phyloP scores from a whole-genome alignment of 2,329 filamentous ascomycete species.

The Aspergillus aculeatinus region DNA sequence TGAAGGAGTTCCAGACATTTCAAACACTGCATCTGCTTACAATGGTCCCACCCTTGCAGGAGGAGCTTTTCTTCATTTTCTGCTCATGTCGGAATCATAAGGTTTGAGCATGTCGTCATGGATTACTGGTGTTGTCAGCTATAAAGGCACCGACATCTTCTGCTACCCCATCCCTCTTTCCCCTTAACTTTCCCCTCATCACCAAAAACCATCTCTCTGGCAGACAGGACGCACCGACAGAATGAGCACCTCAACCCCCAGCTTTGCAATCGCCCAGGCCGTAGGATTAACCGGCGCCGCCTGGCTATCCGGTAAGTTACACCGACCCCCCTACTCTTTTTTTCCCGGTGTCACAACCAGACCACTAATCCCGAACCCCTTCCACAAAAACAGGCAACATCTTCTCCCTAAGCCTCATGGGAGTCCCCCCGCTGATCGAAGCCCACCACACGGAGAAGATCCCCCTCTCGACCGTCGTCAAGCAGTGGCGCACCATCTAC shows the following conservation, averaged over 20 bases:
- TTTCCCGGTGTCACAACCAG: background rate
- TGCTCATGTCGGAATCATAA: background rate
- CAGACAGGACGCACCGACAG: background rate
- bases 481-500: conserved; percentile 23
- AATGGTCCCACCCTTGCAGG: background rate
- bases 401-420: conserved; percentile 23
- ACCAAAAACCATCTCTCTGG: background rate
- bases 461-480: conserved; percentile 12
- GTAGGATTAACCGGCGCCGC: conserved; percentile 30
- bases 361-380: background rate
- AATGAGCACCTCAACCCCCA: conserved; percentile 22
- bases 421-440: conserved; percentile 27
- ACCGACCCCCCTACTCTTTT: background rate
- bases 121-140: background rate
- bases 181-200: too few species aligned
- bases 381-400: conserved; percentile 26
- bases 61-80: background rate
- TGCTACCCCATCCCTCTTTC: background rate
- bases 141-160: background rate
- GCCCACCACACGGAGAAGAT: conserved; percentile 14
- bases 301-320: conserved; percentile 30
- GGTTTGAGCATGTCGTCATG: background rate
- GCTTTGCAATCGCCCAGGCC: conserved; percentile 28
- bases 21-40: background rate
- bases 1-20: background rate